Evolutionary conservation across 2,329 filamentous ascomycete genomes (phyloP).

Genomic region (Bipolaris sorokiniana): DNA sequence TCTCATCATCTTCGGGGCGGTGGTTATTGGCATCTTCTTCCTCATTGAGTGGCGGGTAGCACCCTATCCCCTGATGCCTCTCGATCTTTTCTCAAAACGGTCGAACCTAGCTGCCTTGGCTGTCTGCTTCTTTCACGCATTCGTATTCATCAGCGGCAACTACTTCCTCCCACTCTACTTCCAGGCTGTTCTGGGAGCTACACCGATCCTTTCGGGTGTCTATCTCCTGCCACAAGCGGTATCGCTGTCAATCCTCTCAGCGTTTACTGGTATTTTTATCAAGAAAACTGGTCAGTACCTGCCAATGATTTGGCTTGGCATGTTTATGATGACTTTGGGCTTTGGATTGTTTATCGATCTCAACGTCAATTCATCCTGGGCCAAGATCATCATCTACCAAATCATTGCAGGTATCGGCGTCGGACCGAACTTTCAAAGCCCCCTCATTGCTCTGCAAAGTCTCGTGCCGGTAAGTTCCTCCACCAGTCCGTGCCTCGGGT

Average conservation of each 20-base stretch:
- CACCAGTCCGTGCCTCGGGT: neutral
- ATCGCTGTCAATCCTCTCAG: conserved; percentile 68
- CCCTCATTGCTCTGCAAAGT: conserved; percentile 71
- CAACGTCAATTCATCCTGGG: conserved; percentile 40
- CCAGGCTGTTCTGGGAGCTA: conserved; percentile 73
- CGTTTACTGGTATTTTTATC: conserved; percentile 60
- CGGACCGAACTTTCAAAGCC: conserved; percentile 72
- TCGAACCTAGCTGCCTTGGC: conserved; percentile 71
- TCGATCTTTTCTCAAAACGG: conserved; percentile 69
- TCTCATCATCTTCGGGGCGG: conserved; percentile 74
- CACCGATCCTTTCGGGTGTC: conserved; percentile 74
- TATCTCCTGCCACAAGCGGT: conserved; percentile 75
- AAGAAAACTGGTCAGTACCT: conserved; percentile 55
- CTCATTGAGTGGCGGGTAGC: conserved; percentile 76
- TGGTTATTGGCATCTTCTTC: conserved; percentile 70
- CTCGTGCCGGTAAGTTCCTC: conserved; percentile 56
- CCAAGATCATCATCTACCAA: conserved; percentile 50
- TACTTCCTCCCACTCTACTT: conserved; percentile 90
- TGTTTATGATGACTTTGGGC: conserved; percentile 47
- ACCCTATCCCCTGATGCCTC: conserved; percentile 78
- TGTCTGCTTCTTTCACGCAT: conserved; percentile 74
- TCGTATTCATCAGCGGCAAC: conserved; percentile 76
- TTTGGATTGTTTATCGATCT: conserved; percentile 50
- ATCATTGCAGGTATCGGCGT: conserved; percentile 54
- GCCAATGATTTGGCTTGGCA: conserved; percentile 47